Evolutionary conservation across 179 eudicot species (phyloP), one percentile per base, ranked within the genome.

Genomic region (Actinidia chinensis): DNA sequence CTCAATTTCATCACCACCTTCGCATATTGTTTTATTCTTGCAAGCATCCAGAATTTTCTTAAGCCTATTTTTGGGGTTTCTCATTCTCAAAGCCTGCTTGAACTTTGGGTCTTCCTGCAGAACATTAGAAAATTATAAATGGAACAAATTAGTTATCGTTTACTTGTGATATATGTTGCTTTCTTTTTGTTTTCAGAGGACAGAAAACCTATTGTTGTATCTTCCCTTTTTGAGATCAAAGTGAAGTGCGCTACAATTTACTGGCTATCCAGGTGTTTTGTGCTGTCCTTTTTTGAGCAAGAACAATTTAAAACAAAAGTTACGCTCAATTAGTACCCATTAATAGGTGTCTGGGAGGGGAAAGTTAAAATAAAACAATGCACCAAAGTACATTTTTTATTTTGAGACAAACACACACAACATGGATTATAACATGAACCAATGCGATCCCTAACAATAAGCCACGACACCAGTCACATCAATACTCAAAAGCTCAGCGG

Each of bases 1-100:
- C 56, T 91, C 92, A 80, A 93, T 84, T 59, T 92, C 97, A 81
- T 93, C 99, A 78, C 98, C 99, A 58, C 94, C 98, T 79, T 95
- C 98, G 85, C 99, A 95, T 82, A 88, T 91, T 73, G 80, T 87
- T 89, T 93, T 93, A 82, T 87, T 91, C 86, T 95, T 95, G 79
- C 89, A 93, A 47, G 97, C 94, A 79, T 95, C 98, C 81, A 93
- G 85, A 17, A 95, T 93, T 86, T 91, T 85, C 89, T 36, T 36
- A 36, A 36, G 40, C 40, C 40, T 36, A 36, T 36, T 36, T 36
- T 36, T 36, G 40, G 40, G 40, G 40, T 36, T 36, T 36, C 40
- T 36, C 40, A 36, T 36, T 36, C 40, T 36, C 40, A 36, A 74
- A 25, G 99, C 98, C 82, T 87, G 91, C 82, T 92, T 95, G 67